Evolutionary conservation across 1,284 basidiomycete species (phyloP).

Genomic region (Pulchroboletus neoregius): DNA sequence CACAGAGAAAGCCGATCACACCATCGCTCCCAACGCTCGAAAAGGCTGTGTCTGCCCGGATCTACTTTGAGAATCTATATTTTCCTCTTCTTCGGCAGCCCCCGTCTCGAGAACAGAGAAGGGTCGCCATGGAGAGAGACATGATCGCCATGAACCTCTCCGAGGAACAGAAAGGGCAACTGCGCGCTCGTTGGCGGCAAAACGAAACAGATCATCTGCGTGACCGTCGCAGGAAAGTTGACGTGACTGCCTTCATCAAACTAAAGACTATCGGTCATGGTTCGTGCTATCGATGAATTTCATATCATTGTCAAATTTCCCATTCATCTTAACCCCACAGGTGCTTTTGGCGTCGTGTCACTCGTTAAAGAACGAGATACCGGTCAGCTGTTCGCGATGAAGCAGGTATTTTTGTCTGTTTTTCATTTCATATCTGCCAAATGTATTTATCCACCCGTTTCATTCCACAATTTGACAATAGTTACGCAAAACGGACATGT

Average conservation of each 20-base stretch:
- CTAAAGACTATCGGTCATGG: slow-evolving; percentile 96
- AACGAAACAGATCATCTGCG: slow-evolving; percentile 90
- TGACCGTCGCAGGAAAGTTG: slow-evolving; percentile 78
- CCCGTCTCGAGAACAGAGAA: slow-evolving; percentile 79
- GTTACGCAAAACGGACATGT: slow-evolving; percentile 95
- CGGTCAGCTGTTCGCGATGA: slow-evolving; percentile 91
- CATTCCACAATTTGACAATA: slow-evolving; percentile 36
- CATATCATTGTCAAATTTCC: slow-evolving; percentile 20
- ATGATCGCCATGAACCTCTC: slow-evolving; percentile 72
- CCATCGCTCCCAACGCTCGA: slow-evolving; percentile 90
- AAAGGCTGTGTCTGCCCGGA: slow-evolving; percentile 86
- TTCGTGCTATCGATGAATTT: slow-evolving; percentile 37
- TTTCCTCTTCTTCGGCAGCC: slow-evolving; percentile 85
- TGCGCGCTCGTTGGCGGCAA: slow-evolving; percentile 75
- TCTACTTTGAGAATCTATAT: slow-evolving; percentile 97
- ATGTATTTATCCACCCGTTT: slow-evolving; percentile 26
- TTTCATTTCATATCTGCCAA: slow-evolving; percentile 28
- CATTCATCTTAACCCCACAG: slow-evolving; percentile 41
- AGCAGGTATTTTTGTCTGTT: slow-evolving; percentile 61
- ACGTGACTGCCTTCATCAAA: slow-evolving; percentile 81
- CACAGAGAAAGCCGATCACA: slow-evolving; percentile 53
- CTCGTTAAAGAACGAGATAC: slow-evolving; percentile 81
- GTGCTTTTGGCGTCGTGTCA: slow-evolving; percentile 94
- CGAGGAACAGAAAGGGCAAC: slow-evolving; percentile 65
- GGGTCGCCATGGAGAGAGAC: slow-evolving; percentile 83